phyloP scores from a whole-genome alignment of 2,329 filamentous ascomycete genomes.

The Thielaviopsis musarum region DNA sequence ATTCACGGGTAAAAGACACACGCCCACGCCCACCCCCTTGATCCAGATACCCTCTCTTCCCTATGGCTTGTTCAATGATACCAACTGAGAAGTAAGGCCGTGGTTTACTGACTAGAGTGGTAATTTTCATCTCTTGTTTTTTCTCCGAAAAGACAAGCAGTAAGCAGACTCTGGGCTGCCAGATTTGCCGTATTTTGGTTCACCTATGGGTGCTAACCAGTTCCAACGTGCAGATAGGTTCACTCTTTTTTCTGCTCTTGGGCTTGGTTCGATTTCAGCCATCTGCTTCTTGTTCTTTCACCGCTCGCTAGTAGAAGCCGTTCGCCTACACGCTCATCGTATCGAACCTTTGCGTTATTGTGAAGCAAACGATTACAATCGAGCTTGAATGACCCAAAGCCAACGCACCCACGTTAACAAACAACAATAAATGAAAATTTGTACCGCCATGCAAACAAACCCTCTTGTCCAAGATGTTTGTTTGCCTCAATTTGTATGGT shows the following conservation, averaged over 20 bases:
- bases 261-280: neutral
- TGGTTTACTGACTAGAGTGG: neutral
- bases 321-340: neutral
- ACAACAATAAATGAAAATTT: neutral
- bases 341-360: neutral
- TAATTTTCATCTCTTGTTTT: neutral
- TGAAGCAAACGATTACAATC: neutral
- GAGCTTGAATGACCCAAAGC: neutral
- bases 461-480: neutral
- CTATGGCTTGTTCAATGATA: neutral
- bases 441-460: neutral
- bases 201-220: neutral
- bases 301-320: neutral
- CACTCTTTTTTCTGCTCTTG: too few relatives aligned
- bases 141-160: neutral
- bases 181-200: neutral
- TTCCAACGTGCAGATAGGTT: too few relatives aligned
- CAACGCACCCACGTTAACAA: neutral
- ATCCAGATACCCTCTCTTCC: neutral
- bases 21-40: neutral
- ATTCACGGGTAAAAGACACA: neutral
- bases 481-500: neutral
- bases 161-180: neutral
- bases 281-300: neutral
- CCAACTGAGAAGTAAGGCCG: neutral